Conservation (phyloP, 805 yeast species). For the Starmerella stigmatis region DNA sequence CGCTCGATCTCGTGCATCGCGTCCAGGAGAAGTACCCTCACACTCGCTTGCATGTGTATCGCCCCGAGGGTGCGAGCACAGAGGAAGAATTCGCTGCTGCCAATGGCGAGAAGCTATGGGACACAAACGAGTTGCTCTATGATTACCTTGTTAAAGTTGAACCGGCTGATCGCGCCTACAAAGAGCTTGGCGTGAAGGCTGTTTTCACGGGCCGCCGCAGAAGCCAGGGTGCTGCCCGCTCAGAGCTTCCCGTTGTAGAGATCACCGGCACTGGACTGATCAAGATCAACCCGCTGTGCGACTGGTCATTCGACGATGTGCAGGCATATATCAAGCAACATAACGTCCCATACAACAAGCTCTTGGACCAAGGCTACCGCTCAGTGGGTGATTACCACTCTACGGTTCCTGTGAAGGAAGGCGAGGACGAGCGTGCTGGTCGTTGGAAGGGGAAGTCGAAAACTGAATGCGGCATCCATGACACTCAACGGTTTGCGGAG, state of each 20-base stretch:
- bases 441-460: conserved; percentile 89
- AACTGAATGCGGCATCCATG: conserved; percentile 94
- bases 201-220: conserved; percentile 87
- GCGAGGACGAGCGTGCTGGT: conserved; percentile 94
- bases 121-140: conserved; percentile 63
- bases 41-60: conserved; percentile 50
- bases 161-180: conserved; percentile 78
- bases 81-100: conserved; percentile 53
- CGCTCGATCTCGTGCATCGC: conserved; percentile 56
- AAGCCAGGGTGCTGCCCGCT: conserved; percentile 80
- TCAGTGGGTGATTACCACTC: conserved; percentile 95
- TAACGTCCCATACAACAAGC: conserved; percentile 73
- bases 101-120: conserved; percentile 78
- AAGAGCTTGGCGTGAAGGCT: conserved; percentile 60
- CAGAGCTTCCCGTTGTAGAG: conserved; percentile 63
- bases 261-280: conserved; percentile 53
- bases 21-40: conserved; percentile 48
- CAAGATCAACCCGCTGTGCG: conserved; percentile 80
- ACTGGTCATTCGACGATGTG: conserved; percentile 71
- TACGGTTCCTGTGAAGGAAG: conserved; percentile 77
- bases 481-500: conserved; percentile 61
- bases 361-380: conserved; percentile 76
- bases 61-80: conserved; percentile 47
- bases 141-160: conserved; percentile 87
- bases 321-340: conserved; percentile 55